Conservation (phyloP, 176 grass and related monocot genomes). For the Hordeum marinum region DNA sequence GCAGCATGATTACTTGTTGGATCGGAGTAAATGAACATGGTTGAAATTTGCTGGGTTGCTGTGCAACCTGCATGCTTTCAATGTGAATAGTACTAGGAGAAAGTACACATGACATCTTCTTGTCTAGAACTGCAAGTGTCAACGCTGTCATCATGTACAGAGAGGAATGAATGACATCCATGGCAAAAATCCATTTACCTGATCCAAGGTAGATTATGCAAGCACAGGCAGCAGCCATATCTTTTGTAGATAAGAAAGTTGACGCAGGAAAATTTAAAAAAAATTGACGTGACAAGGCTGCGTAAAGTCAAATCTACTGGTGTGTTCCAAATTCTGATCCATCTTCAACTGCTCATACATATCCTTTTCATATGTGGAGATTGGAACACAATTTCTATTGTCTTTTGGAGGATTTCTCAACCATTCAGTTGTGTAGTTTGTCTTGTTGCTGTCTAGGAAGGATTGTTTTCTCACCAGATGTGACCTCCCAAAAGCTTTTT, state of each 20-base stretch:
- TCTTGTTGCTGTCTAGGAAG: conserved; percentile 11
- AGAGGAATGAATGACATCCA: not conserved
- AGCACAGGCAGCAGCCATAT: conserved; percentile 21
- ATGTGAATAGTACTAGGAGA: conserved; percentile 8
- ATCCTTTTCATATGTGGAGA: conserved; percentile 2
- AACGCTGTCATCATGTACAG: conserved; percentile 7
- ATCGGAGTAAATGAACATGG: not conserved
- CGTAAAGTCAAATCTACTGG: conserved; percentile 23
- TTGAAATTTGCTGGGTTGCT: not conserved
- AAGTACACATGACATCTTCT: not conserved
- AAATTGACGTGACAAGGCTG: conserved; percentile 7
- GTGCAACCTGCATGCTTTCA: conserved; percentile 22
- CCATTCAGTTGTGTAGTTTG: conserved; percentile 2
- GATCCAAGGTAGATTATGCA: conserved; percentile 21
- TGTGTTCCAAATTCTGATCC: conserved; percentile 19
- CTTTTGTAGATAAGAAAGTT: conserved; percentile 26
- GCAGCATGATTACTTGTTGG: not conserved
- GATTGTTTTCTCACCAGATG: conserved; percentile 2
- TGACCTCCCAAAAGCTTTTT: not conserved
- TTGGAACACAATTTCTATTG: not conserved
- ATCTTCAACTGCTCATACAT: conserved; percentile 16
- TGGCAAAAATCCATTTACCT: conserved; percentile 27
- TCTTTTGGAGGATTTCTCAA: not conserved
- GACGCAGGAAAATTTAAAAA: not conserved
- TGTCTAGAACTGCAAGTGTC: conserved; percentile 29